Conservation (phyloP, 257 asterid species). For the Leonotis leonurus region DNA sequence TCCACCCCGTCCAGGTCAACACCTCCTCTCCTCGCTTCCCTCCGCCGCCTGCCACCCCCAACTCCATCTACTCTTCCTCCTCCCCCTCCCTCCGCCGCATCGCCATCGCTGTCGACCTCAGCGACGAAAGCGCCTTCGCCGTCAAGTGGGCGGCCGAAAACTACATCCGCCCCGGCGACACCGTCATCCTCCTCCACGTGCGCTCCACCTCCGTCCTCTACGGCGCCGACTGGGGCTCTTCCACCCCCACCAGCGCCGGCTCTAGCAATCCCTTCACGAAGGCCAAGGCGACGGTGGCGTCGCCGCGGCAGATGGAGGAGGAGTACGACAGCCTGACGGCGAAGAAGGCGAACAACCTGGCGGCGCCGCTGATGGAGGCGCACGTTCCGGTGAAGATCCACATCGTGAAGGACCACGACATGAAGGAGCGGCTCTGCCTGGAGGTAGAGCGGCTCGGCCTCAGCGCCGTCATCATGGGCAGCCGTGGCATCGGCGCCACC, state of each 20-base stretch:
- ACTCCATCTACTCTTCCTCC: slow-evolving; percentile 19
- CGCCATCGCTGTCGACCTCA: slow-evolving; percentile 58
- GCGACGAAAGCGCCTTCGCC: slow-evolving; percentile 56
- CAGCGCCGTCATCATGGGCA: slow-evolving; percentile 71
- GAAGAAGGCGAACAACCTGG: slow-evolving; percentile 36
- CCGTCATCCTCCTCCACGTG: slow-evolving; percentile 49
- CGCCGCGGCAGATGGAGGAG: slow-evolving; percentile 37
- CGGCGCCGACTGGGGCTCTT: slow-evolving; percentile 59
- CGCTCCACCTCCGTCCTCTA: slow-evolving; percentile 34
- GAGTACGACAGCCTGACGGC: slow-evolving; percentile 44
- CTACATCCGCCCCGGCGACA: slow-evolving; percentile 52
- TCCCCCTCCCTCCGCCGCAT: slow-evolving; percentile 37
- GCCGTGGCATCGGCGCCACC: slow-evolving; percentile 50
- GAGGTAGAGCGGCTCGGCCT: slow-evolving; percentile 69
- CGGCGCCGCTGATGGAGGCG: slow-evolving; percentile 50
- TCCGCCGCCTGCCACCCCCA: slow-evolving; percentile 18
- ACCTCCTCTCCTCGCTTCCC: slow-evolving; percentile 53
- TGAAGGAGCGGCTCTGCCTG: slow-evolving; percentile 60
- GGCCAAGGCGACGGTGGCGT: not conserved
- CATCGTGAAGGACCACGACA: slow-evolving; percentile 59
- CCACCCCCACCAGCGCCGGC: slow-evolving; percentile 23
- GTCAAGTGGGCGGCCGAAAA: slow-evolving; percentile 57
- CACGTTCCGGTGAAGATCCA: slow-evolving; percentile 49
- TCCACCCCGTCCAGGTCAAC: slow-evolving; percentile 19
- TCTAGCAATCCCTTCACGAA: slow-evolving; percentile 1